Evolutionary conservation across 106 monocot species (phyloP).

Genomic region (Amphibolis antarctica): DNA sequence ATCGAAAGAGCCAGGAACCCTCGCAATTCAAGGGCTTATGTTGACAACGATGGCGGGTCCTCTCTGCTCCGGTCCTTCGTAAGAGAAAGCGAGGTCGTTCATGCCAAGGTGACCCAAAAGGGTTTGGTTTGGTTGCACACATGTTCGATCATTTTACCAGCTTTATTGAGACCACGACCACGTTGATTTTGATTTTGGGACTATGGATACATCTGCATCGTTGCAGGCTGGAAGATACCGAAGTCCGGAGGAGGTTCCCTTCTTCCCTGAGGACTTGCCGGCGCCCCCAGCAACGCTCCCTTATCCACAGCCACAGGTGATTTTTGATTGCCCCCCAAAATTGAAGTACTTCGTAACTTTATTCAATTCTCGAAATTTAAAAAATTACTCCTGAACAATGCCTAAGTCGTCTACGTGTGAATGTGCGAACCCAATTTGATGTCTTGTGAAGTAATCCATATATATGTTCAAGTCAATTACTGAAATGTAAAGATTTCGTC

Average conservation of each 20-base stretch:
- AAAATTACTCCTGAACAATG: too few species aligned
- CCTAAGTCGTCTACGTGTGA: too few species aligned
- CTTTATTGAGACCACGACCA: too few species aligned
- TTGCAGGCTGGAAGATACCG: conserved; percentile 64
- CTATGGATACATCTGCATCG: not conserved
- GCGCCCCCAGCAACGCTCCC: conserved; percentile 16
- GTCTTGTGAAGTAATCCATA: too few species aligned
- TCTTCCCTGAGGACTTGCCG: conserved; percentile 60
- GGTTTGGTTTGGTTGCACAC: too few species aligned
- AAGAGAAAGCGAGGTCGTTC: conserved; percentile 45
- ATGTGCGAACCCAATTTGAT: too few species aligned
- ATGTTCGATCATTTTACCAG: too few species aligned
- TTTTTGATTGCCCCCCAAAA: not conserved
- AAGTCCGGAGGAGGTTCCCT: conserved; percentile 73
- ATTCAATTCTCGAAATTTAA: too few species aligned
- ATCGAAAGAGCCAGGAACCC: conserved; percentile 62
- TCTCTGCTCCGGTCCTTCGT: conserved; percentile 50
- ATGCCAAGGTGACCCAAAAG: conserved; percentile 33
- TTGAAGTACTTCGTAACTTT: not conserved
- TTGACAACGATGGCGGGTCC: not conserved
- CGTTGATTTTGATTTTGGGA: too few species aligned
- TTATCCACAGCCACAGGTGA: conserved; percentile 31
- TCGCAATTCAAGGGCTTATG: conserved; percentile 42
- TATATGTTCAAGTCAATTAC: too few species aligned
- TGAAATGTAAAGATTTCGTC: too few species aligned